A percentile compares a stretch with the other conserved stretches of the same genome.
These are phyloP conservation scores for Cercospora janseana DNA, from an alignment of 2,329 filamentous ascomycete species.

Conservation along the genomic window DNA sequence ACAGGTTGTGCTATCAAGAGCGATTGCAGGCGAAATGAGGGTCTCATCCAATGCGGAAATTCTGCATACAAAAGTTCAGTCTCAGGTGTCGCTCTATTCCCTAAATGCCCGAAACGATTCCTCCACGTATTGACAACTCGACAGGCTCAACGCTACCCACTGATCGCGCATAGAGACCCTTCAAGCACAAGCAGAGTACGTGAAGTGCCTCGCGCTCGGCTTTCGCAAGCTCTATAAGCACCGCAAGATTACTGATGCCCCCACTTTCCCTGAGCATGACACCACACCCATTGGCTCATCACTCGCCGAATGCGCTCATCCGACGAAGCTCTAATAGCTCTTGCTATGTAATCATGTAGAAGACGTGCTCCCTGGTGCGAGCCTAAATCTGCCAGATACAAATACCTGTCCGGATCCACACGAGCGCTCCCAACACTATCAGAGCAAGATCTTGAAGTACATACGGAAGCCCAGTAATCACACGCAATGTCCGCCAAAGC, in stretches of 20 bases:
- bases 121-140: too few relatives aligned
- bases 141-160: too few relatives aligned
- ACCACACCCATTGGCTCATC: not conserved
- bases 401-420: not conserved
- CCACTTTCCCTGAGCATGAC: not conserved
- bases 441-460: not conserved
- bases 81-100: too few relatives aligned
- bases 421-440: not conserved
- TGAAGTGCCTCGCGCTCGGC: not conserved
- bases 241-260: slow-evolving; percentile 3
- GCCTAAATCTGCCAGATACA: not conserved
- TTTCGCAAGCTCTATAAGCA: not conserved
- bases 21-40: too few relatives aligned
- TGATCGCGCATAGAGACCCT: too few relatives aligned
- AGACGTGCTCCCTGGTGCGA: slow-evolving; percentile 5
- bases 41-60: too few relatives aligned
- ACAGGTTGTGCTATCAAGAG: too few relatives aligned
- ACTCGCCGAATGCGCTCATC: not conserved
- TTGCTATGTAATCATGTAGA: slow-evolving; percentile 8
- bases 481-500: slow-evolving; percentile 38
- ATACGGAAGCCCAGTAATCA: not conserved
- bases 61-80: too few relatives aligned
- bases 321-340: slow-evolving; percentile 3
- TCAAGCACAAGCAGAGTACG: not conserved
- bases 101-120: too few relatives aligned